These are phyloP conservation scores for Larix kaempferi DNA, from an alignment of 75 land plant genomes.

Conservation along the genomic window DNA sequence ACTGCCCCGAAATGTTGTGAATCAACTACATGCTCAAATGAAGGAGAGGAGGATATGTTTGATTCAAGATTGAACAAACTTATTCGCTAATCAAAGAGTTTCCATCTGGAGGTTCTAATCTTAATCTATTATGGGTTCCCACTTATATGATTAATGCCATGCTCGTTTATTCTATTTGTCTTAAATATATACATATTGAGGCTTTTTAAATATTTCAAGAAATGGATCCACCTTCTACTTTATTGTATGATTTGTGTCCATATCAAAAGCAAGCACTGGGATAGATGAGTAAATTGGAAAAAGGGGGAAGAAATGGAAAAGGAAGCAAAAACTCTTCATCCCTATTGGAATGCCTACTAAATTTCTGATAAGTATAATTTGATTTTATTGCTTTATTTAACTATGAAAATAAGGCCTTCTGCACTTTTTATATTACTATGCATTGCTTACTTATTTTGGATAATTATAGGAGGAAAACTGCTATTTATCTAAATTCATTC, in stretches of 20 bases:
- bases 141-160: too few species aligned
- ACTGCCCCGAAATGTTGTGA: constrained; percentile 35
- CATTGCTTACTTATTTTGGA: background rate
- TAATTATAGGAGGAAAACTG: constrained; percentile 48
- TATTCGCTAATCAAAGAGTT: constrained; percentile 64
- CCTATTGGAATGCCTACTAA: constrained; percentile 87
- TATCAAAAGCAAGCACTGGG: constrained; percentile 92
- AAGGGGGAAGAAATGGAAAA: constrained; percentile 51
- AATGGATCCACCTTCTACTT: constrained; percentile 69
- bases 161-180: background rate
- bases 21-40: constrained; percentile 26
- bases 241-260: constrained; percentile 77
- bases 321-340: constrained; percentile 76
- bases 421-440: background rate
- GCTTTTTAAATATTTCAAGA: constrained; percentile 36
- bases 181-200: too few species aligned
- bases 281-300: constrained; percentile 82
- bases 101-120: constrained; percentile 60
- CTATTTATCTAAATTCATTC: constrained; percentile 72
- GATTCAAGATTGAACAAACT: constrained; percentile 73
- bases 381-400: background rate
- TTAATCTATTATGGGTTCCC: background rate
- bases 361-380: constrained; percentile 67
- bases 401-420: background rate
- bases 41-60: constrained; percentile 41